Percentiles rank a stretch among this genome's conserved stretches.
Evolutionary conservation across 2,329 filamentous ascomycete genomes (phyloP).

Genomic region (Chrysosporium keratinophilum): DNA sequence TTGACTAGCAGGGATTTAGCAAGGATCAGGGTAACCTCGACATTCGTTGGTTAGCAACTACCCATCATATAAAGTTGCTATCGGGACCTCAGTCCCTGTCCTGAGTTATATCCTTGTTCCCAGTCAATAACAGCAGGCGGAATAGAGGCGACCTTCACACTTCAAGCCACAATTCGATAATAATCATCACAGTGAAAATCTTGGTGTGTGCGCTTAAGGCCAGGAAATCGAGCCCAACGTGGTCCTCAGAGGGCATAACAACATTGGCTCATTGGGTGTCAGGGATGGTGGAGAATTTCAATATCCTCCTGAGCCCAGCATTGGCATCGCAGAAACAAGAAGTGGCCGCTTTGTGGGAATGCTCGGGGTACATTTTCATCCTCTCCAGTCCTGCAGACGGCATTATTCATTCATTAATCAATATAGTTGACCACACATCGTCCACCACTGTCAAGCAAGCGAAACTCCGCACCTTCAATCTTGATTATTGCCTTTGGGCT

Average conservation of each 20-base stretch:
- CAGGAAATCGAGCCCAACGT: background rate
- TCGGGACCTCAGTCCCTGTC: background rate
- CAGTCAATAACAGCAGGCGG: constrained; percentile 1
- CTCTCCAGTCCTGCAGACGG: too few relatives aligned
- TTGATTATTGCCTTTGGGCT: background rate
- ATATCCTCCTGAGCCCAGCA: too few relatives aligned
- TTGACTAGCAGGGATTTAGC: background rate
- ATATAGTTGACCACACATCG: too few relatives aligned
- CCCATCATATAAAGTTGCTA: background rate
- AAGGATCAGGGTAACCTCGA: background rate
- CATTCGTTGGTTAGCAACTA: background rate
- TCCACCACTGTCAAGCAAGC: too few relatives aligned
- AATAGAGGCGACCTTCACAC: background rate
- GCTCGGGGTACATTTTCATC: too few relatives aligned
- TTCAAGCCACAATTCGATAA: background rate
- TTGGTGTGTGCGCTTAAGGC: background rate
- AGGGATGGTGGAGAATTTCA: too few relatives aligned
- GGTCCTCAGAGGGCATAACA: background rate
- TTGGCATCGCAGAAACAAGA: too few relatives aligned
- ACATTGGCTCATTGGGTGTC: too few relatives aligned
- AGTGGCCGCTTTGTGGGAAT: too few relatives aligned
- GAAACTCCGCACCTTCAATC: background rate
- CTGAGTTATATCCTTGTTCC: constrained; percentile 6
- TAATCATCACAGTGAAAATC: background rate
- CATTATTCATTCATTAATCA: too few relatives aligned